Conservation (phyloP, 1,284 basidiomycete species). For the Rhodotorula sp. region DNA sequence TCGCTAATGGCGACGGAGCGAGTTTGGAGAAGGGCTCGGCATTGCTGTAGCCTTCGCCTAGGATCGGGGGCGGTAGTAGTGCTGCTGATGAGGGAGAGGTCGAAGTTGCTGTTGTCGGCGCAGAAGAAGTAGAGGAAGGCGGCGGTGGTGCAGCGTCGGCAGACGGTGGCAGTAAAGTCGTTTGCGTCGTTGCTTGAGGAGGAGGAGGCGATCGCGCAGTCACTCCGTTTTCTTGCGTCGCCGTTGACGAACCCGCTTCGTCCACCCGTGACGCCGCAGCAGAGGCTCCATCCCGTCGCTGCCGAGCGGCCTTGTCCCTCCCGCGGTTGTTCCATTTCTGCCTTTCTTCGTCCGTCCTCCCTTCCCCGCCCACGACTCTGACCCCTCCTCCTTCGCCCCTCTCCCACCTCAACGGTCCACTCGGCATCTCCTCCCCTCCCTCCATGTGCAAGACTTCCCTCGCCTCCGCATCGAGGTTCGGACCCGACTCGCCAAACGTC, state of each 20-base stretch:
- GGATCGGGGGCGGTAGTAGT: background rate
- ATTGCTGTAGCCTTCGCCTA: background rate
- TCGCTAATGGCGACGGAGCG: too few species aligned
- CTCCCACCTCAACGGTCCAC: conserved; percentile 36
- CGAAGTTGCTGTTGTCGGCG: background rate
- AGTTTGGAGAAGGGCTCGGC: background rate
- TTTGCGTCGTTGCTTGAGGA: background rate
- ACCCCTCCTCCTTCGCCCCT: background rate
- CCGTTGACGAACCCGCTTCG: background rate
- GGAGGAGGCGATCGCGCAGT: background rate
- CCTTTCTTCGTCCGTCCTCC: conserved; percentile 1
- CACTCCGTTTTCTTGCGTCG: too few species aligned
- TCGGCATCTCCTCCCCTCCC: conserved; percentile 17
- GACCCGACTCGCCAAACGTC: conserved; percentile 28
- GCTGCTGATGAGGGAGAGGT: background rate
- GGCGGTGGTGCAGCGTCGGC: background rate
- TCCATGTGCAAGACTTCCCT: conserved; percentile 7
- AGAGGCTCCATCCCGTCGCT: background rate
- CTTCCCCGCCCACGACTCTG: conserved; percentile 7
- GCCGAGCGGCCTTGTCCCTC: too few species aligned
- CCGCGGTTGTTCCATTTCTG: background rate
- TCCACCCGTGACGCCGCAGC: background rate
- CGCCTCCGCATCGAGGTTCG: conserved; percentile 29
- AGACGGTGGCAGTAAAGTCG: background rate
- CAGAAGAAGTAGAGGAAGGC: background rate